Percentiles rank a stretch among this genome's conserved stretches.
These are phyloP conservation scores for Phytophthora pinifolia DNA, from an alignment of 352 stramenopile species.

Conservation along the genomic window DNA sequence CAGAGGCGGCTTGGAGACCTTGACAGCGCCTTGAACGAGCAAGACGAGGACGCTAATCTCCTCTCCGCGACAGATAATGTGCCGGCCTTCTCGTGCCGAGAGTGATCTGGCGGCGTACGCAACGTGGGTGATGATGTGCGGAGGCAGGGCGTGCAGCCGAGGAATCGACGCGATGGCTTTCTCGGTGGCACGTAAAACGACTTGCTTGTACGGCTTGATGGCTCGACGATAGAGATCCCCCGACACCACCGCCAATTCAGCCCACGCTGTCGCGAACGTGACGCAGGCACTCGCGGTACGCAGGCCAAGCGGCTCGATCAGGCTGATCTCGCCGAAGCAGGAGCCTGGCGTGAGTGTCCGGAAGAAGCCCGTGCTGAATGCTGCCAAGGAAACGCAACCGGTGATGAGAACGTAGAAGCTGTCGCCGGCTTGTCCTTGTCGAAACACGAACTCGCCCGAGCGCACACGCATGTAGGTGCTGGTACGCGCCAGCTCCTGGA, in stretches of 20 bases:
- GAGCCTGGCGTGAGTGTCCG: conserved; percentile 58
- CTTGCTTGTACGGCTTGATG: conserved; percentile 76
- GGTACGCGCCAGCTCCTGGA: conserved; percentile 55
- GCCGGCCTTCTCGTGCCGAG: conserved; percentile 39
- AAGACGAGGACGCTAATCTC: conserved; percentile 64
- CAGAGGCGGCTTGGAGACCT: conserved; percentile 43
- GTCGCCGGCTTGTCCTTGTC: conserved; percentile 65
- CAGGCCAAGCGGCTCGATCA: conserved; percentile 52
- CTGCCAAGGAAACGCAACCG: conserved; percentile 61
- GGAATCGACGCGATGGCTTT: conserved; percentile 53
- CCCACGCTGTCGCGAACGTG: conserved; percentile 46
- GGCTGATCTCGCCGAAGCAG: conserved; percentile 76
- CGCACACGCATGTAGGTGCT: conserved; percentile 42
- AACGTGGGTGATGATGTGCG: conserved; percentile 58
- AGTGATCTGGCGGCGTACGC: conserved; percentile 61
- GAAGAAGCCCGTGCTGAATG: conserved; percentile 69
- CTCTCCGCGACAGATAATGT: conserved; percentile 53
- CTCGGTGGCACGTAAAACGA: conserved; percentile 58
- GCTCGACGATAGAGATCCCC: conserved; percentile 64
- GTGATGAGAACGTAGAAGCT: conserved; percentile 76
- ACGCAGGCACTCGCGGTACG: conserved; percentile 67
- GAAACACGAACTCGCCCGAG: conserved; percentile 67
- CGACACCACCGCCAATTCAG: conserved; percentile 58
- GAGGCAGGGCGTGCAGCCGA: conserved; percentile 42
- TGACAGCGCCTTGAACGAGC: conserved; percentile 63